Conservation (phyloP, 1,284 basidiomycete species). For the Albatrellus sp. region DNA sequence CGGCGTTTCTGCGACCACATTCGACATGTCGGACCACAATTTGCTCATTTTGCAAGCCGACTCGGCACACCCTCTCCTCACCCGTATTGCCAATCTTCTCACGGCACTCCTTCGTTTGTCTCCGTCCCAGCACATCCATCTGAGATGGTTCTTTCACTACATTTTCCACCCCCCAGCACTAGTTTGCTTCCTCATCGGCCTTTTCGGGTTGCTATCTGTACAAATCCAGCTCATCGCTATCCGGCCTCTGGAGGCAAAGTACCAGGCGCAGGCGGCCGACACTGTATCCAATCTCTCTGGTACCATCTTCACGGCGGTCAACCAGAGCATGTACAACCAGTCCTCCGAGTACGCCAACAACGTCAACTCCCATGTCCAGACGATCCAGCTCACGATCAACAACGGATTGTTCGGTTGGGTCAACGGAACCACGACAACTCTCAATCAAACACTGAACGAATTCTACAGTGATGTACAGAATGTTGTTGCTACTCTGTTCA, state of each 20-base stretch:
- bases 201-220: conserved; percentile 84
- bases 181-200: conserved; percentile 80
- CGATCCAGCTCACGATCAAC: conserved; percentile 69
- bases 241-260: conserved; percentile 55
- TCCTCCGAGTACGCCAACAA: conserved; percentile 64
- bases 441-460: conserved; percentile 69
- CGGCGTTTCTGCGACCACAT: conserved; percentile 25
- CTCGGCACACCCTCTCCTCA: conserved; percentile 58
- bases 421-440: conserved; percentile 77
- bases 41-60: conserved; percentile 60
- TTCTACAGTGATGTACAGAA: conserved; percentile 70
- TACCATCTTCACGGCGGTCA: conserved; percentile 67
- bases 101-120: conserved; percentile 37
- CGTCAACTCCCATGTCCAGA: conserved; percentile 62
- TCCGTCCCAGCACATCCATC: conserved; percentile 47
- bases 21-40: conserved; percentile 62
- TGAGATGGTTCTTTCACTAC: conserved; percentile 80
- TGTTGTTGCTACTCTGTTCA: conserved; percentile 63
- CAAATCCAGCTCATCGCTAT: conserved; percentile 76
- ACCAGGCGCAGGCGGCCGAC: conserved; percentile 42
- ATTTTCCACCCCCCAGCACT: conserved; percentile 84
- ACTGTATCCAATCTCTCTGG: conserved; percentile 57
- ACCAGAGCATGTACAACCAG: conserved; percentile 70
- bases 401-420: conserved; percentile 89
- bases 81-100: conserved; percentile 46